These are phyloP conservation scores for Cucumis melo DNA, from an alignment of 306 rosid genomes.

Conservation along the genomic window DNA sequence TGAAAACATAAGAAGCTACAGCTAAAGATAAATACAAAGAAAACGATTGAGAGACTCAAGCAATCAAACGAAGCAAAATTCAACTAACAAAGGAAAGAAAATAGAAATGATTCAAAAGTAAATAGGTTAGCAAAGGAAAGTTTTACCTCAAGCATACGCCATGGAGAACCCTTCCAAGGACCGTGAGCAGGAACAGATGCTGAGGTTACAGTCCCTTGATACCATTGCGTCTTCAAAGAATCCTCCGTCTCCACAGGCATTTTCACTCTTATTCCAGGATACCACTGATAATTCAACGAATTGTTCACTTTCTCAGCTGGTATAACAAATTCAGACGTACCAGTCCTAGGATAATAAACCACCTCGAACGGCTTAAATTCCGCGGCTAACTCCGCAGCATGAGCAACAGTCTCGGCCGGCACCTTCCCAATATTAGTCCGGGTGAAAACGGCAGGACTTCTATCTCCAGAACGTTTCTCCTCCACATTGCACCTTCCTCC, in stretches of 20 bases:
- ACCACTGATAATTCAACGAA: constrained; percentile 29
- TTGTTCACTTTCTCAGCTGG: constrained; percentile 43
- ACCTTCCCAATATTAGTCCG: constrained; percentile 33
- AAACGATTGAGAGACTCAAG: neutral
- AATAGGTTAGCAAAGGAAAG: neutral
- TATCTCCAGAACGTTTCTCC: constrained; percentile 12
- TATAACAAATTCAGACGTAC: constrained; percentile 58
- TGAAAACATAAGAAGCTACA: too few relatives aligned
- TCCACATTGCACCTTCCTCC: neutral
- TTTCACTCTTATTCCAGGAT: constrained; percentile 46
- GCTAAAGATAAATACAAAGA: neutral
- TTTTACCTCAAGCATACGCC: constrained; percentile 67
- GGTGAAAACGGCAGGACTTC: constrained; percentile 12
- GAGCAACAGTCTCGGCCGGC: constrained; percentile 20
- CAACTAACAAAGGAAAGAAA: neutral
- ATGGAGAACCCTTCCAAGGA: constrained; percentile 43
- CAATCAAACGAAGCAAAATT: neutral
- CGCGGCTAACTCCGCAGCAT: constrained; percentile 47
- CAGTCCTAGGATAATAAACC: constrained; percentile 48
- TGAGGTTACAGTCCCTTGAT: constrained; percentile 40
- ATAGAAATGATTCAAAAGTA: neutral
- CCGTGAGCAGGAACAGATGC: constrained; percentile 9
- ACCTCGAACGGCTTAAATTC: constrained; percentile 46
- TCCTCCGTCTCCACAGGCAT: constrained; percentile 49
- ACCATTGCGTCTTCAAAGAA: constrained; percentile 48